Percentiles rank a stretch among this genome's conserved stretches.
Conservation (phyloP, 108 stramenopile species). For the Craspedostauros australis region DNA sequence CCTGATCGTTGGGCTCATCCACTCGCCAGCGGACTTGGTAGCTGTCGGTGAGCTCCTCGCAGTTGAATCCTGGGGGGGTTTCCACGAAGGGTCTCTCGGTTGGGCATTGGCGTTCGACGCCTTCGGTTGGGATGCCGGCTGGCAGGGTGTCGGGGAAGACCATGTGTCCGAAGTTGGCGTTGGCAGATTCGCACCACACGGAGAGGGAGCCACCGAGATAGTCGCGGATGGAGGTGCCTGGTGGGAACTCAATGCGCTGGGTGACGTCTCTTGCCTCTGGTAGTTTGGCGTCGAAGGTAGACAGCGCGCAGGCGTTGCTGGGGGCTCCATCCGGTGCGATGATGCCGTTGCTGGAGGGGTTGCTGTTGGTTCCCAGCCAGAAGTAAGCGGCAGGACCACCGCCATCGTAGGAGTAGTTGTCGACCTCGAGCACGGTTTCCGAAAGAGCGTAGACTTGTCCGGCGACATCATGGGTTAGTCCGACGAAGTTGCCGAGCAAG, state of each 20-base stretch:
- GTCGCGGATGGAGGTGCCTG: conserved; percentile 7
- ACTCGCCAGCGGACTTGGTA: conserved; percentile 24
- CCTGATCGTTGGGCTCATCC: conserved; percentile 2
- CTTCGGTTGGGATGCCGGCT: neutral
- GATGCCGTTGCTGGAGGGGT: neutral
- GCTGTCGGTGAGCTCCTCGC: conserved; percentile 17
- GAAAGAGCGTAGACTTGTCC: conserved; percentile 10
- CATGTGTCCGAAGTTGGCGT: conserved; percentile 16
- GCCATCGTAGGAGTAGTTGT: conserved; percentile 18
- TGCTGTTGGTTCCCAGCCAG: conserved; percentile 16
- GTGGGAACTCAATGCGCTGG: conserved; percentile 20
- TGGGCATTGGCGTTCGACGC: conserved; percentile 7
- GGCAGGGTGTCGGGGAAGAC: neutral
- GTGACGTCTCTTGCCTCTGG: conserved; percentile 1
- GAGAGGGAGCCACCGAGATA: conserved; percentile 10
- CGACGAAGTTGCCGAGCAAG: conserved; percentile 1
- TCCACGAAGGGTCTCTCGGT: neutral
- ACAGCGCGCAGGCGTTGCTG: conserved; percentile 4
- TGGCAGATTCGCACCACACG: conserved; percentile 16
- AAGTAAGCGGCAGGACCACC: conserved; percentile 19
- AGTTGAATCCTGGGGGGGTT: conserved; percentile 21
- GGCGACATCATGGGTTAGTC: conserved; percentile 7
- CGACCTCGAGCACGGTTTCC: conserved; percentile 15
- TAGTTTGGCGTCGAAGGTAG: neutral
- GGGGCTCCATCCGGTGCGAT: conserved; percentile 13